A percentile compares a stretch with the other conserved stretches of the same genome.
Evolutionary conservation across 257 asterid species (phyloP).

Genomic region (Plantago ovata): DNA sequence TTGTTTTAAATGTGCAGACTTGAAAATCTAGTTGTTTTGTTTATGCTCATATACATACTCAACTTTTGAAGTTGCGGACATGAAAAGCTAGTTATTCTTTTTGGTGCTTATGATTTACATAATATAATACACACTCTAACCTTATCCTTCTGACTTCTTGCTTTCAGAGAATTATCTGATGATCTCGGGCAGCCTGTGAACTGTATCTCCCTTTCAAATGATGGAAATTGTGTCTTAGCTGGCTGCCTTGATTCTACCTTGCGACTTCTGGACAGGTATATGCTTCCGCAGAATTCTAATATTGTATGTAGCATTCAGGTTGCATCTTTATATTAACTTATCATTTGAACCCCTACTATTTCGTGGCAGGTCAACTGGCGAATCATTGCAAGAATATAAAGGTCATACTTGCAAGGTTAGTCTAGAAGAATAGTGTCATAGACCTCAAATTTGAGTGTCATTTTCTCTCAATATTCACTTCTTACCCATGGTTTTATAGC

Average conservation of each 20-base stretch:
- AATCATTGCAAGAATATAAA: constrained; percentile 84
- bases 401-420: constrained; percentile 96
- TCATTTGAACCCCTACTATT: neutral
- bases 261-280: constrained; percentile 83
- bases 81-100: constrained; percentile 7
- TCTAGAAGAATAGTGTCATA: neutral
- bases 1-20: neutral
- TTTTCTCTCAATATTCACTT: constrained; percentile 4
- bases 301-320: constrained; percentile 1
- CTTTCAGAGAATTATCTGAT: constrained; percentile 76
- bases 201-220: constrained; percentile 91
- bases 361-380: constrained; percentile 69
- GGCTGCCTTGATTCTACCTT: constrained; percentile 86
- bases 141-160: constrained; percentile 23
- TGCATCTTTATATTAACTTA: constrained; percentile 1
- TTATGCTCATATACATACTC: too few relatives aligned
- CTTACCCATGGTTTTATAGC: neutral
- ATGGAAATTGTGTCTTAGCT: constrained; percentile 83
- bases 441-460: constrained; percentile 6
- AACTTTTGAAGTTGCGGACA: neutral
- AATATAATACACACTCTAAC: constrained; percentile 11
- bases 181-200: constrained; percentile 86
- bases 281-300: constrained; percentile 16
- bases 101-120: constrained; percentile 2
- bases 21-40: constrained; percentile 7